Conservation (phyloP, 2,329 filamentous ascomycete species). For the Trichoderma sp. region DNA sequence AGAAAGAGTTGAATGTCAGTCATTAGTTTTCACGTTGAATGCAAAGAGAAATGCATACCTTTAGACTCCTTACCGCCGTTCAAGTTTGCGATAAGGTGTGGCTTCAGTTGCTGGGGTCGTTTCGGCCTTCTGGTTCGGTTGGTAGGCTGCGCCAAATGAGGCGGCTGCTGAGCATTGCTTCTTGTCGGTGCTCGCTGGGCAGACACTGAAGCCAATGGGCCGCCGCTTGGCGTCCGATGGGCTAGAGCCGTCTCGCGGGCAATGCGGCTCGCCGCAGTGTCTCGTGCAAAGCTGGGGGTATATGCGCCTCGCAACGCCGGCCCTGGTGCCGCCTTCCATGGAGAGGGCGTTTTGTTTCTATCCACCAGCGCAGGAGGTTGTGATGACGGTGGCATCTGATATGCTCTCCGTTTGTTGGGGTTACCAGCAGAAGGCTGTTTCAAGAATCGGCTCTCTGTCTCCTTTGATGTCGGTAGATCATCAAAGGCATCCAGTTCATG, state of each 20-base stretch:
- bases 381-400: constrained; percentile 55
- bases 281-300: constrained; percentile 65
- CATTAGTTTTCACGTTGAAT: background rate
- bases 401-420: constrained; percentile 63
- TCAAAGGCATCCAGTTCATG: constrained; percentile 92
- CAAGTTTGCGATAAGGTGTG: constrained; percentile 87
- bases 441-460: constrained; percentile 78
- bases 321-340: constrained; percentile 51
- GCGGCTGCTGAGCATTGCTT: constrained; percentile 50
- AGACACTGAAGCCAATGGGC: constrained; percentile 58
- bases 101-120: constrained; percentile 69
- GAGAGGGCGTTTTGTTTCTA: constrained; percentile 56
- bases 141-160: constrained; percentile 45
- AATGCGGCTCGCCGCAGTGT: constrained; percentile 67
- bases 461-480: constrained; percentile 85
- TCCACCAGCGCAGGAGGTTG: constrained; percentile 48
- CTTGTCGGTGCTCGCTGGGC: constrained; percentile 59
- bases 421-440: constrained; percentile 76
- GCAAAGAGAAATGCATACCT: constrained; percentile 59
- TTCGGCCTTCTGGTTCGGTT: constrained; percentile 61
- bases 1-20: constrained; percentile 38
- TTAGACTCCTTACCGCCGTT: constrained; percentile 74
- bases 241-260: constrained; percentile 65
- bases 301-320: constrained; percentile 62
- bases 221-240: constrained; percentile 59